phyloP scores from a whole-genome alignment of 179 eudicot species.

The Amaranthus tricolor region DNA sequence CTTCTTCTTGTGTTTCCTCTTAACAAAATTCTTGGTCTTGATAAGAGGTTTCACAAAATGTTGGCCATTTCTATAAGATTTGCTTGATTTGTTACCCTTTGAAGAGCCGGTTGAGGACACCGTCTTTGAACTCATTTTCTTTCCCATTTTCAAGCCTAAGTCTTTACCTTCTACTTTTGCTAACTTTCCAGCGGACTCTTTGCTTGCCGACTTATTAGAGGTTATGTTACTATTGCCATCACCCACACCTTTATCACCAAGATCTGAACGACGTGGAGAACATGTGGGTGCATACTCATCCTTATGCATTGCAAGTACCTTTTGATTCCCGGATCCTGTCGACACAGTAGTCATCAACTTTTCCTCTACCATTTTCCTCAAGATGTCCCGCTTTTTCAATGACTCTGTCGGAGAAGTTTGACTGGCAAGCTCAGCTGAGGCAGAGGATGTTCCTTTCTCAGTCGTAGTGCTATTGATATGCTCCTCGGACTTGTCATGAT shows the following conservation, averaged over 20 bases:
- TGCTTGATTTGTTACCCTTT: constrained; percentile 50
- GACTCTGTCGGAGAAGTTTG: constrained; percentile 30
- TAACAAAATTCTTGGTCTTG: constrained; percentile 53
- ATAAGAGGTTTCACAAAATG: constrained; percentile 58
- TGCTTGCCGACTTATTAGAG: constrained; percentile 30
- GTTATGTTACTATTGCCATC: constrained; percentile 19
- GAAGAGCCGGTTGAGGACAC: constrained; percentile 39
- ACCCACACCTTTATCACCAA: constrained; percentile 20
- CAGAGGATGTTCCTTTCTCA: constrained; percentile 20
- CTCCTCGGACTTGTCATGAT: constrained; percentile 22
- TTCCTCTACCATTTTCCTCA: constrained; percentile 23
- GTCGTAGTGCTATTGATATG: constrained; percentile 21
- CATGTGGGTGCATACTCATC: constrained; percentile 23
- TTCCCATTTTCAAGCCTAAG: constrained; percentile 32
- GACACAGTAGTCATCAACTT: constrained; percentile 24
- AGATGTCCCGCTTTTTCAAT: constrained; percentile 33
- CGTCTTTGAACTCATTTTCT: constrained; percentile 43
- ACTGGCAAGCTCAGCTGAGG: constrained; percentile 27
- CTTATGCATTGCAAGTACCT: constrained; percentile 16
- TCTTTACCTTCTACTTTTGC: constrained; percentile 34
- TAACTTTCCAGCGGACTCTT: constrained; percentile 41
- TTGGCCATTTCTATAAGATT: constrained; percentile 44
- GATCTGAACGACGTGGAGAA: constrained; percentile 28
- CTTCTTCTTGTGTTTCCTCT: constrained; percentile 60
- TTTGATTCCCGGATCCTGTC: constrained; percentile 18